Evolutionary conservation across 2,329 filamentous ascomycete species (phyloP), one percentile per base, ranked within the genome.

Genomic region (Penicillium sp.): DNA sequence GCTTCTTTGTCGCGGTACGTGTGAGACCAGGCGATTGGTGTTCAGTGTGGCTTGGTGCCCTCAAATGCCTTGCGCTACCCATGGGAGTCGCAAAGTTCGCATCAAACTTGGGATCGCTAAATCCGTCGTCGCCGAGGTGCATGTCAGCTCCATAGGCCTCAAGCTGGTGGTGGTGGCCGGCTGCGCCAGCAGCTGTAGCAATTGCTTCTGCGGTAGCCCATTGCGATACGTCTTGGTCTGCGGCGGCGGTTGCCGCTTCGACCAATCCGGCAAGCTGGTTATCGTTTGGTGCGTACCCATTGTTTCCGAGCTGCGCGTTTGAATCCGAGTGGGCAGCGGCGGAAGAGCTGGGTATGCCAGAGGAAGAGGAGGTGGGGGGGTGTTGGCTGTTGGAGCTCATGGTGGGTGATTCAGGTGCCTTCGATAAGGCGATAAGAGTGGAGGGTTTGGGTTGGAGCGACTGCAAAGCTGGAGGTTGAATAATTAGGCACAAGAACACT

Each of bases 181-280:
- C 81, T 75, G 62, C 79, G 75, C 66, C 81, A 75, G 73, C 78
- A 68, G 61, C 79, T 64, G 65, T 80, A 67, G 56, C 77, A 72
- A 58, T 80, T 74, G 77, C 74, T 64, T 67, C 78, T 71, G 34
- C 68, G 65, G 66, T 78, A 65, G 65, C 73, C 80, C 69, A 71
- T 53, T 74, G 67, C 22, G 68, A 70, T 9, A 73, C 67, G 54
- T 74, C 69, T 55, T 74, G 69, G 16, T 69, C 71, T 34, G 76
- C 76, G 31, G 76, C 75, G 2, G 76, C 77, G 2, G 76, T 78
- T 2, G 77, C 77, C 29, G 76, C 77, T 60, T 79, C 73, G 6
- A 79, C 75, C 32, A 79, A 59, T 4, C 76, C 77, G 4, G 77
- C 77, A 13, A 79, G 67, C 49, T 79, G 77, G 46, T 74, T 75